These are phyloP conservation scores for Lachnellula occidentalis DNA, from an alignment of 2,329 filamentous ascomycete species.

Conservation along the genomic window DNA sequence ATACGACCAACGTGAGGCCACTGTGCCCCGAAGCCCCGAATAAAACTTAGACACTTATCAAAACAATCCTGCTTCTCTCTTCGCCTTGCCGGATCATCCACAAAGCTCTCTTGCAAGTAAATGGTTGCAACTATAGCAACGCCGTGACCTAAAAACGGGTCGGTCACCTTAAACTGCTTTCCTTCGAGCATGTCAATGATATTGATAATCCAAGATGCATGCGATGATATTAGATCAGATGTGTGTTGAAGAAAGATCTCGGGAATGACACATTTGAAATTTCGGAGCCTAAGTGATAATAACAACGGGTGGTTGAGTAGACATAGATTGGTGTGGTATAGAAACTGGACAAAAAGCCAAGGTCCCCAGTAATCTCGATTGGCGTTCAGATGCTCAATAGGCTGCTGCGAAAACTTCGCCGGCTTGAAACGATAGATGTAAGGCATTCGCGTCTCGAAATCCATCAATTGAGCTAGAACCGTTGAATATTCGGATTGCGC, in stretches of 20 bases:
- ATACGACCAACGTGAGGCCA: constrained; percentile 43
- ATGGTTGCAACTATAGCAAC: constrained; percentile 49
- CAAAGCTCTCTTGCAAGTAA: constrained; percentile 48
- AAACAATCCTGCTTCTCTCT: constrained; percentile 40
- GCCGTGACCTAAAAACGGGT: constrained; percentile 44
- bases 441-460: constrained; percentile 46
- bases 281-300: constrained; percentile 46
- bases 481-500: constrained; percentile 45
- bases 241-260: constrained; percentile 51
- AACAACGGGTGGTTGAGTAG: constrained; percentile 50
- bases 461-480: constrained; percentile 45
- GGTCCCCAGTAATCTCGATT: constrained; percentile 48
- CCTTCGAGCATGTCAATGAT: constrained; percentile 43
- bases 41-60: constrained; percentile 40
- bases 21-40: constrained; percentile 34
- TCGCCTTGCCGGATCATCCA: constrained; percentile 31
- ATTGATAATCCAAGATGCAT: constrained; percentile 49
- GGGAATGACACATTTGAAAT: constrained; percentile 46
- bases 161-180: constrained; percentile 40
- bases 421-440: constrained; percentile 45
- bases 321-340: constrained; percentile 48
- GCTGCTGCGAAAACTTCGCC: constrained; percentile 40
- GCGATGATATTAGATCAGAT: constrained; percentile 44
- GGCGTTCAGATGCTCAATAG: constrained; percentile 37
- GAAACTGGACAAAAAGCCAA: constrained; percentile 46